Base-by-base conservation (phyloP, 2,329 filamentous ascomycete genomes). In the Geoglossum cookeanum region DNA sequence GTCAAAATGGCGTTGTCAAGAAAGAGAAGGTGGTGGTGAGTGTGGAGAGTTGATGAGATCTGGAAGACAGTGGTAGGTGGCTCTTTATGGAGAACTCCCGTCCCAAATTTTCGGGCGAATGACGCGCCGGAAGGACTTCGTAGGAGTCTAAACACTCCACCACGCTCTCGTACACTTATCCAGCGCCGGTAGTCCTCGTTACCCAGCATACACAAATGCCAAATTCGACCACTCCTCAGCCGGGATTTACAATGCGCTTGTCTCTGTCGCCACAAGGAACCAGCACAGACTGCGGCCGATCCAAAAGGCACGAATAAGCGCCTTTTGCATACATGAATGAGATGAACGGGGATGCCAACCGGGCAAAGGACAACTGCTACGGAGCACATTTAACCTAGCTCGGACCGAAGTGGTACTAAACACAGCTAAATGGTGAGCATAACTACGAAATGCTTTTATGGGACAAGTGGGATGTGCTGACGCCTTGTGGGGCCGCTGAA, bases 1-100 rank as follows among this genome's bases (percentile, higher is more conserved):
- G 49, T 53, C 49, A 53, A 53, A 53, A 53, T 35, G 30, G 49
- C 33, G 27, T 53, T 53, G 30, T 32, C 49, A 53, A 53, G 49
- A 53, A 53, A 53, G 49, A 33, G 49, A 33, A 53, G n/a, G 49
- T 17, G 49, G 30, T 11, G 49, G 5, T 45, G 39, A 42, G 39
- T 42, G 39, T 42, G 39, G 13, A 52, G 48, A 33, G 32, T 32
- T 13, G 27, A 15, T 3, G 48, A 52, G 27, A 52, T 11, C 11
- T 9, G 45, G 29, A 15, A 17, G 29, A 29, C 1, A 32, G 29
- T 3, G 48, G 22, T 52, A 33, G 27, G 48, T 33, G 11, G 29
- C 27, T 5, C 8, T 42, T 42, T 42, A 42, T 42, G 4, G 39
- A 42, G 9, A 42, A 42, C 39, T 15, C 39, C 39, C 39, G n/a